Evolutionary conservation across 2,329 filamentous ascomycete species (phyloP).

Genomic region (Aspergillus ustus): DNA sequence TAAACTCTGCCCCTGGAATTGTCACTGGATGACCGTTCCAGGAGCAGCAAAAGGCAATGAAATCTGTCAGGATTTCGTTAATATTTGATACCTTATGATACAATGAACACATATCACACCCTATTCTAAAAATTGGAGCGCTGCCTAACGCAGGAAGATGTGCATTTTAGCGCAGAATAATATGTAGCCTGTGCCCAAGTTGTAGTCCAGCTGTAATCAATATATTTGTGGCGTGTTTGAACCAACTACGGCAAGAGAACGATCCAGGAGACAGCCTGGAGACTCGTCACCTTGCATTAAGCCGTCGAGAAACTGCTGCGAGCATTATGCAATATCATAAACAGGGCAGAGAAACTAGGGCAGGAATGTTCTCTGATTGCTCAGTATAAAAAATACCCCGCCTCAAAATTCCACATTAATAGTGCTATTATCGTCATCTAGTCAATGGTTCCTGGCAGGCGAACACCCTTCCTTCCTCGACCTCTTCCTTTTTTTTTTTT

Average conservation of each 20-base stretch:
- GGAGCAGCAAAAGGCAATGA: slow-evolving; percentile 11
- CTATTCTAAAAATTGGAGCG: neutral
- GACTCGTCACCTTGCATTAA: slow-evolving; percentile 16
- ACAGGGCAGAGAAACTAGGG: neutral
- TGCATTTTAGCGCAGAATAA: neutral
- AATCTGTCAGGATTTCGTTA: slow-evolving; percentile 11
- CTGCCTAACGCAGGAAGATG: neutral
- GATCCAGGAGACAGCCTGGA: slow-evolving; percentile 2
- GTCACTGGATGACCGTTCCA: slow-evolving; percentile 11
- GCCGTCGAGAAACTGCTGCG: neutral
- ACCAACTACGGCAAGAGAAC: neutral
- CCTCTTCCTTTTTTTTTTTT: neutral
- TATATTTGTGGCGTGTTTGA: slow-evolving; percentile 3
- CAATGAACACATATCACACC: slow-evolving; percentile 9
- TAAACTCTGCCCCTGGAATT: neutral
- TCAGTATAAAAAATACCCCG: slow-evolving; percentile 1
- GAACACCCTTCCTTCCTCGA: neutral
- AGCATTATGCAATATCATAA: slow-evolving; percentile 1
- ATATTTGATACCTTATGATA: slow-evolving; percentile 19
- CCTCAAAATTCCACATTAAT: slow-evolving; percentile 7
- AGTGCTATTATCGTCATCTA: neutral
- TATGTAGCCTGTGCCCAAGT: neutral
- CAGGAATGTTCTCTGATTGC: slow-evolving; percentile 5
- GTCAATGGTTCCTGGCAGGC: neutral
- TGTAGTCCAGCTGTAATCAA: neutral